Evolutionary conservation across 78 protist genomes (phyloP).

Genomic region (Dictyostelium brefeldianum): DNA sequence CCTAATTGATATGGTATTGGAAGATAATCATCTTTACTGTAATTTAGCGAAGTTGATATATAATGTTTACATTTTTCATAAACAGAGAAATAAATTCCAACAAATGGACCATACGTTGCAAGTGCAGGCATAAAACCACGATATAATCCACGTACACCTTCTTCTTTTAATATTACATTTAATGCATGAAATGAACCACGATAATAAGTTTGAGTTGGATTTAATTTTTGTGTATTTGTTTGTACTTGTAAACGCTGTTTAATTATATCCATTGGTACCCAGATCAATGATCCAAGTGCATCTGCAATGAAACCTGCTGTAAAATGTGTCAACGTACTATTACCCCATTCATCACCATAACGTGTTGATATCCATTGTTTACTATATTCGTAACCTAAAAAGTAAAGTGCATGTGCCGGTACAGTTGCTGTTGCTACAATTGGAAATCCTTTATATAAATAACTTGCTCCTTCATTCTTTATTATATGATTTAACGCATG

Average conservation of each 20-base stretch:
- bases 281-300: slow-evolving; percentile 72
- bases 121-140: slow-evolving; percentile 79
- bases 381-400: slow-evolving; percentile 79
- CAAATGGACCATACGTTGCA: slow-evolving; percentile 77
- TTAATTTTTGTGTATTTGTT: slow-evolving; percentile 20
- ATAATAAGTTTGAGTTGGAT: slow-evolving; percentile 63
- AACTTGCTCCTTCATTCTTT: slow-evolving; percentile 59
- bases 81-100: slow-evolving; percentile 73
- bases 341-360: slow-evolving; percentile 16
- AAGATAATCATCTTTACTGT: background rate
- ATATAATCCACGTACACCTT: slow-evolving; percentile 74
- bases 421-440: slow-evolving; percentile 77
- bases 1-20: slow-evolving; percentile 54
- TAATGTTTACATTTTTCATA: slow-evolving; percentile 62
- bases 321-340: slow-evolving; percentile 43
- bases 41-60: background rate
- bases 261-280: slow-evolving; percentile 87
- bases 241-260: slow-evolving; percentile 82
- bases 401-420: slow-evolving; percentile 88
- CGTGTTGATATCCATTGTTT: background rate
- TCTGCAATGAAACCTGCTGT: slow-evolving; percentile 73
- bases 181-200: slow-evolving; percentile 69
- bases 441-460: slow-evolving; percentile 80
- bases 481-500: slow-evolving; percentile 49
- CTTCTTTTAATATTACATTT: slow-evolving; percentile 43